Evolutionary conservation across 164 flowering plant species (phyloP).

Genomic region (Santalum album): DNA sequence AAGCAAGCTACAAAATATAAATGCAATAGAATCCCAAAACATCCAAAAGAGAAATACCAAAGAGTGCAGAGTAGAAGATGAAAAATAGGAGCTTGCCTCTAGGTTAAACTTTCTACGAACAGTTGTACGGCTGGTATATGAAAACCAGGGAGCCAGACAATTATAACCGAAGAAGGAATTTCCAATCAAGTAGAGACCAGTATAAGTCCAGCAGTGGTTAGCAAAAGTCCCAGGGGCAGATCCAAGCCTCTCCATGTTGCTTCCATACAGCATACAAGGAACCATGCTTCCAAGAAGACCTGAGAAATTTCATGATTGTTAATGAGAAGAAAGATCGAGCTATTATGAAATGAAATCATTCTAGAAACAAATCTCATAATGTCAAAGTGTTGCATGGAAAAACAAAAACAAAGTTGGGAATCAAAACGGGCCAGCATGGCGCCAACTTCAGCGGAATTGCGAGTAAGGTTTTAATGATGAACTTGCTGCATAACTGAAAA

Average conservation of each 20-base stretch:
- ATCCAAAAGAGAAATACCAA: too few species aligned
- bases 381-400: too few species aligned
- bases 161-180: slow-evolving; percentile 65
- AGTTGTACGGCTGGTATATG: slow-evolving; percentile 68
- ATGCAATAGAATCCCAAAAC: too few species aligned
- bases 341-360: too few species aligned
- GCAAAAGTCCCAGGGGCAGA: slow-evolving; percentile 61
- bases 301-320: slow-evolving; percentile 9
- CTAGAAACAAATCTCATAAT: too few species aligned
- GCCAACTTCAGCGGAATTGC: too few species aligned
- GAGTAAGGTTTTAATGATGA: too few species aligned
- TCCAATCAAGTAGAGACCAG: slow-evolving; percentile 77
- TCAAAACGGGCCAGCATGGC: too few species aligned
- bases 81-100: slow-evolving; percentile 43
- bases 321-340: not conserved
- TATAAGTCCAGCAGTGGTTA: slow-evolving; percentile 69
- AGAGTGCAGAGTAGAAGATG: not conserved
- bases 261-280: slow-evolving; percentile 86
- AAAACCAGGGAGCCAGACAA: slow-evolving; percentile 71
- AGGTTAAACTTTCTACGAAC: slow-evolving; percentile 72
- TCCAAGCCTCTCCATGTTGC: slow-evolving; percentile 82
- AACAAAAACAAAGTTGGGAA: too few species aligned
- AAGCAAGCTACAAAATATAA: too few species aligned
- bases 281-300: slow-evolving; percentile 85
- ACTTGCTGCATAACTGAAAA: too few species aligned